Evolutionary conservation across 345 rosid species (phyloP).

Genomic region (Leavenworthia alabamica): DNA sequence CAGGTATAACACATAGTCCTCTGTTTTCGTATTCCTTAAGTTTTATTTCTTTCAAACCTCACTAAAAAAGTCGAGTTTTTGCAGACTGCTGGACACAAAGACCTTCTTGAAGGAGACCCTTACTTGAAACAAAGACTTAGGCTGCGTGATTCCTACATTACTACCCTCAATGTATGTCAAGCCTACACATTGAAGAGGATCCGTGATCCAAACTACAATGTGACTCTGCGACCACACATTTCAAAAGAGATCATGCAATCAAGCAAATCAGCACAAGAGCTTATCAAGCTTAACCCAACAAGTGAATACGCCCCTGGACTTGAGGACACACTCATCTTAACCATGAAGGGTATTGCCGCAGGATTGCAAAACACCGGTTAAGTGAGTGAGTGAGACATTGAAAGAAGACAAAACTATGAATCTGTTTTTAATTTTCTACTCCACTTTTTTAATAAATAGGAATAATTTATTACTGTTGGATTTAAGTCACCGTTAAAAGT

Average conservation of each 20-base stretch:
- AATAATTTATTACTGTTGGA: constrained; percentile 28
- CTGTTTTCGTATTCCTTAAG: constrained; percentile 12
- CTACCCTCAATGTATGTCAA: constrained; percentile 89
- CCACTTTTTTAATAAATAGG: not conserved
- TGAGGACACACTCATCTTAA: constrained; percentile 96
- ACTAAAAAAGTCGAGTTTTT: not conserved
- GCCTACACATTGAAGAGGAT: constrained; percentile 91
- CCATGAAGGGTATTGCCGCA: constrained; percentile 97
- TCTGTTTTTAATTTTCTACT: not conserved
- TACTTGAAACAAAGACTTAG: constrained; percentile 92
- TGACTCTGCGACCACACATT: constrained; percentile 65
- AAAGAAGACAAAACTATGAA: not conserved
- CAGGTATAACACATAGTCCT: constrained; percentile 49
- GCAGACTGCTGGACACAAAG: constrained; percentile 90
- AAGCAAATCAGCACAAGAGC: constrained; percentile 66
- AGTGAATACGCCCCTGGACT: constrained; percentile 89
- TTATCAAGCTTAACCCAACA: constrained; percentile 66
- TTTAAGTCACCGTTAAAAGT: constrained; percentile 23
- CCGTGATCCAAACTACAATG: constrained; percentile 76
- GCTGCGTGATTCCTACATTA: constrained; percentile 89
- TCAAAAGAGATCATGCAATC: constrained; percentile 77
- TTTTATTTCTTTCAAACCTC: not conserved
- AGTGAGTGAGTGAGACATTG: constrained; percentile 7
- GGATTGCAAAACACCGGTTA: constrained; percentile 96
- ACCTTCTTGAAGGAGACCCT: constrained; percentile 94